Evolutionary conservation across 2,329 filamentous ascomycete genomes (phyloP).

Genomic region (Neonectria coccinea): DNA sequence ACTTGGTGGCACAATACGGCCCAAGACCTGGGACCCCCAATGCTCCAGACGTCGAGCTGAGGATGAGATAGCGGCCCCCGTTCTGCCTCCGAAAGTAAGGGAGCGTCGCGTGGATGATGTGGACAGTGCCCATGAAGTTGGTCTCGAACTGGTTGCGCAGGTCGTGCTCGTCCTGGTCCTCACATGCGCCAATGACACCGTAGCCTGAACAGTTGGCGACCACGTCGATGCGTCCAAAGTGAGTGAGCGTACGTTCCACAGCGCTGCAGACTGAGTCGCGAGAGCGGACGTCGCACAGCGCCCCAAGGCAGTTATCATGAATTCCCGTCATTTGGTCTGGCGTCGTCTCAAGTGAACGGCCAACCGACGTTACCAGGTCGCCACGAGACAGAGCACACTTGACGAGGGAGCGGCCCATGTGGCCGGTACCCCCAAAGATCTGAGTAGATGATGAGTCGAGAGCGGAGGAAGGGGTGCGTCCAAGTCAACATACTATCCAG

Average conservation of each 20-base stretch:
- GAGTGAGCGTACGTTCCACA: constrained; percentile 75
- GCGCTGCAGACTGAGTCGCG: constrained; percentile 80
- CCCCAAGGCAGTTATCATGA: constrained; percentile 78
- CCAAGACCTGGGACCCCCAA: constrained; percentile 94
- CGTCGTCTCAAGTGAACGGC: constrained; percentile 82
- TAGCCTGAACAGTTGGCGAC: constrained; percentile 96
- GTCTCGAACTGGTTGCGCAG: constrained; percentile 97
- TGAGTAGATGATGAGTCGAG: constrained; percentile 49
- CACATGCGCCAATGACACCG: constrained; percentile 93
- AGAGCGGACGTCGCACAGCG: constrained; percentile 91
- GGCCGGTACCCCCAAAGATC: constrained; percentile 97
- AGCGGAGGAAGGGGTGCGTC: constrained; percentile 9
- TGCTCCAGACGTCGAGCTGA: constrained; percentile 91
- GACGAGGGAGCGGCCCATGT: constrained; percentile 92
- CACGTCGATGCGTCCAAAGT: constrained; percentile 86
- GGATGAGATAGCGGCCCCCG: constrained; percentile 88
- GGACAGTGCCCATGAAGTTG: constrained; percentile 94
- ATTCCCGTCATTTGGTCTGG: constrained; percentile 78
- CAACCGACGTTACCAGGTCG: constrained; percentile 88
- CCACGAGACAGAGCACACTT: constrained; percentile 83
- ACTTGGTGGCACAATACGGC: constrained; percentile 96
- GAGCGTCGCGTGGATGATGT: constrained; percentile 90
- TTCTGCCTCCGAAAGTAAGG: constrained; percentile 86
- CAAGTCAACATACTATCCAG: constrained; percentile 76
- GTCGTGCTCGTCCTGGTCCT: constrained; percentile 96